Conservation (phyloP, 371 early-diverging fungal genomes). For the Apophysomyces sp. region DNA sequence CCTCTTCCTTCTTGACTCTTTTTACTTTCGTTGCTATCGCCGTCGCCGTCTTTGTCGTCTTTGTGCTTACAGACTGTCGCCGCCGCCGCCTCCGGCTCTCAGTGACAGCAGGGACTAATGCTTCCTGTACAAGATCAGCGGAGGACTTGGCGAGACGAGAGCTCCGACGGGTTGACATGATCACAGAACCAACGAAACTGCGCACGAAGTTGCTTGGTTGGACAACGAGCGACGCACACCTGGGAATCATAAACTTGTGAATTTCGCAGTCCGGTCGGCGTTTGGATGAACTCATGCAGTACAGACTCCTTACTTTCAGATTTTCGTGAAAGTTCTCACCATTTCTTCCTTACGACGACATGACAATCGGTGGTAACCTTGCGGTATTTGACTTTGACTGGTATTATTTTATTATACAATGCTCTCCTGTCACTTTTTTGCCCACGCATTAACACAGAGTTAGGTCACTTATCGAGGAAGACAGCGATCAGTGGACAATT, state of each 20-base stretch:
- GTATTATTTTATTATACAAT: slow-evolving; percentile 29
- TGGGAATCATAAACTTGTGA: not conserved
- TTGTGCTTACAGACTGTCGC: not conserved
- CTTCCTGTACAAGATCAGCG: not conserved
- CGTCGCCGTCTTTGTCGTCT: not conserved
- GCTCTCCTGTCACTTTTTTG: not conserved
- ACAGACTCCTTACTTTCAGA: not conserved
- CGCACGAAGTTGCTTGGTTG: not conserved
- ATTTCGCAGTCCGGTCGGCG: not conserved
- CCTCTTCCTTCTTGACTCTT: slow-evolving; percentile 3
- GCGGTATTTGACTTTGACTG: slow-evolving; percentile 79
- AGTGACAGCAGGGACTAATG: not conserved
- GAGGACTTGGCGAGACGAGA: slow-evolving; percentile 6
- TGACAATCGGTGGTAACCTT: slow-evolving; percentile 18
- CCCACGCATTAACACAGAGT: not conserved
- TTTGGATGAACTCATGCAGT: not conserved
- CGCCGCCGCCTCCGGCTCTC: not conserved
- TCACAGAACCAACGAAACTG: not conserved
- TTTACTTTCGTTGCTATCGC: not conserved
- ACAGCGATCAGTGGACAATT: slow-evolving; percentile 69
- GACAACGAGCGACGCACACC: not conserved
- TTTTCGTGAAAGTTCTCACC: too few relatives aligned
- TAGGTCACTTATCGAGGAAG: slow-evolving; percentile 74
- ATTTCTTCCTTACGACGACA: too few relatives aligned
- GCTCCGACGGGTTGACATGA: slow-evolving; percentile 14